phyloP scores from a whole-genome alignment of 129 eudicot genomes.

The Calendula officinalis region DNA sequence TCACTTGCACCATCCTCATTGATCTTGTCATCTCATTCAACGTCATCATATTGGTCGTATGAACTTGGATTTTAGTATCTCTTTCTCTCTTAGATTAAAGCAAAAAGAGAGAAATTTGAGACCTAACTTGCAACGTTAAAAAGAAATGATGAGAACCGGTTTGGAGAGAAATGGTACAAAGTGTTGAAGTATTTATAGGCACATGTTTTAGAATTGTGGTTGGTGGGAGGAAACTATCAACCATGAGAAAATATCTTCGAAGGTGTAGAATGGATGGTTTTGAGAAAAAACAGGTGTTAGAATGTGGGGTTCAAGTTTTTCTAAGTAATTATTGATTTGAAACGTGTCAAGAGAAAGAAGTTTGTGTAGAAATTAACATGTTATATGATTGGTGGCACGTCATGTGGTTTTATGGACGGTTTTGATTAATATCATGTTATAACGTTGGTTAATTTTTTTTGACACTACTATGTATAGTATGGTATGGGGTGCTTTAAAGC shows the following conservation, averaged over 20 bases:
- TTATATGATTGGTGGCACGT: neutral
- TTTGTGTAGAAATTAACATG: neutral
- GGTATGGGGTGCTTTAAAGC: no score
- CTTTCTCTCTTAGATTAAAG: constrained; percentile 25
- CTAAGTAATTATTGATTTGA: constrained; percentile 9
- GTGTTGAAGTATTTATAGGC: constrained; percentile 27
- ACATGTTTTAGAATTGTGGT: constrained; percentile 7
- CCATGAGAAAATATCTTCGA: constrained; percentile 27
- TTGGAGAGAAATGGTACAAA: constrained; percentile 8
- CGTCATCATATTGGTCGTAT: constrained; percentile 37
- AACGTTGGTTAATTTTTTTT: no score
- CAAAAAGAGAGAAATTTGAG: constrained; percentile 38
- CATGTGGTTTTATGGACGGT: neutral
- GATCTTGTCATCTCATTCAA: constrained; percentile 41
- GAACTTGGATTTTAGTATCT: constrained; percentile 18
- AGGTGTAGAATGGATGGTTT: constrained; percentile 10
- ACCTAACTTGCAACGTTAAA: constrained; percentile 28
- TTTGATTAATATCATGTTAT: constrained; percentile 2
- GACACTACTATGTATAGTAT: no score
- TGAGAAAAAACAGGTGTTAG: constrained; percentile 32
- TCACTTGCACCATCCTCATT: constrained; percentile 33
- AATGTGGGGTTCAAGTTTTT: constrained; percentile 17
- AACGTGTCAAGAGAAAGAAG: neutral
- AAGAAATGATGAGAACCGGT: constrained; percentile 21
- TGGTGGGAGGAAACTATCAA: constrained; percentile 15